Evolutionary conservation across 2,329 filamentous ascomycete genomes (phyloP).

Genomic region (Pyrenochaeta sp.): DNA sequence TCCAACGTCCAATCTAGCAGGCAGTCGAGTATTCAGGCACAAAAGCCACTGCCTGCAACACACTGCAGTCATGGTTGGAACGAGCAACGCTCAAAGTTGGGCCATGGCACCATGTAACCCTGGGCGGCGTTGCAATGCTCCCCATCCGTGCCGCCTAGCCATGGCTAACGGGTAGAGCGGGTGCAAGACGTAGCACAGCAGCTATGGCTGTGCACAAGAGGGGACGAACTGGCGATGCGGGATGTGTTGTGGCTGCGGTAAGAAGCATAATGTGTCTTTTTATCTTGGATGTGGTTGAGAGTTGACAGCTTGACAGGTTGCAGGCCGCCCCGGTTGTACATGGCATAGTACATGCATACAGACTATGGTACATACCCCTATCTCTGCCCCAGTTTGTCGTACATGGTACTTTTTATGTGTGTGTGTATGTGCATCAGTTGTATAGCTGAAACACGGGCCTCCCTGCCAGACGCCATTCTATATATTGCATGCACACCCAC

Average conservation of each 20-base stretch:
- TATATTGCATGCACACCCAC: slow-evolving; percentile 26
- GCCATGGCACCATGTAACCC: no score
- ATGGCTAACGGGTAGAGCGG: not conserved
- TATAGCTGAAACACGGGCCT: slow-evolving; percentile 12
- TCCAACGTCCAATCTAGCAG: slow-evolving; percentile 8
- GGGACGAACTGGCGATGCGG: slow-evolving; percentile 2
- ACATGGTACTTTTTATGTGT: slow-evolving; percentile 1
- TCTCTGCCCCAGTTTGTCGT: slow-evolving; percentile 11
- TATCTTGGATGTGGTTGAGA: slow-evolving; percentile 5
- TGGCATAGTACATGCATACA: no score
- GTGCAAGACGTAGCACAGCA: slow-evolving; percentile 1
- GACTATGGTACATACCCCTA: slow-evolving; percentile 11
- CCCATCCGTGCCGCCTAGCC: not conserved
- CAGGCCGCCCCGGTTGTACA: no score
- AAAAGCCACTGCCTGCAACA: not conserved
- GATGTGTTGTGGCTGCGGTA: slow-evolving; percentile 5
- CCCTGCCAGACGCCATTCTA: slow-evolving; percentile 1
- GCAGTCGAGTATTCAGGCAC: slow-evolving; percentile 7
- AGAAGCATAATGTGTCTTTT: slow-evolving; percentile 13
- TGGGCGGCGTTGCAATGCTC: no score
- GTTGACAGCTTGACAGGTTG: slow-evolving; percentile 11
- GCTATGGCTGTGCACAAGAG: slow-evolving; percentile 12
- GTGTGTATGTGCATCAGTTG: slow-evolving; percentile 10
- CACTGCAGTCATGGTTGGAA: not conserved
- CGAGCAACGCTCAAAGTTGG: no score